Percentiles rank a stretch among this genome's conserved stretches.
Evolutionary conservation across 257 asterid species (phyloP).

Genomic region (Lycium barbarum): DNA sequence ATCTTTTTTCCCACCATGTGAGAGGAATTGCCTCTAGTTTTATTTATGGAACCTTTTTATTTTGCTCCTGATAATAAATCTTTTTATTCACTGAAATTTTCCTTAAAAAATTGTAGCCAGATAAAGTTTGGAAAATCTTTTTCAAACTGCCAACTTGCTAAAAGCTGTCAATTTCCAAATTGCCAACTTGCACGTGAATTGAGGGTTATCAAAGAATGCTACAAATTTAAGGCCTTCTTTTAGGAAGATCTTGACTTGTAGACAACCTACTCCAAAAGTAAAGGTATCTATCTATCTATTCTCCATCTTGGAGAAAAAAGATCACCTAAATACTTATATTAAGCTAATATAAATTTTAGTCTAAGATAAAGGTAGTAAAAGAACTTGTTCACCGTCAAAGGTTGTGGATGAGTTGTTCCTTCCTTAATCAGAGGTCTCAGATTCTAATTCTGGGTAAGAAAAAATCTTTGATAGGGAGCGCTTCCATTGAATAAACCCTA

Average conservation of each 20-base stretch:
- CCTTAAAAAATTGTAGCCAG: background rate
- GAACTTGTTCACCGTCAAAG: background rate
- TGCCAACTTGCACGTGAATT: constrained; percentile 22
- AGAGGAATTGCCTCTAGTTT: background rate
- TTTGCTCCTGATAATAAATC: background rate
- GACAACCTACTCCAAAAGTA: background rate
- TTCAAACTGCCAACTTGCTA: constrained; percentile 22
- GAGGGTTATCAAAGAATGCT: background rate
- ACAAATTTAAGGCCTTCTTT: constrained; percentile 12
- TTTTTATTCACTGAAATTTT: background rate
- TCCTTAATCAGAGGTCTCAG: no score
- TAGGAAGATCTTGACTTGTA: constrained; percentile 23
- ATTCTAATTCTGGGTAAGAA: no score
- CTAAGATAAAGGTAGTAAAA: background rate
- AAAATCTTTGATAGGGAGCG: no score
- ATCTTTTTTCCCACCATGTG: background rate
- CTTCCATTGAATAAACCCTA: no score
- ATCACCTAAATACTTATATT: background rate
- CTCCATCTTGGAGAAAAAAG: background rate
- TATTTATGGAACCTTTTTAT: background rate
- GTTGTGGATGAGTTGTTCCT: no score
- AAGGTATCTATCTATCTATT: background rate
- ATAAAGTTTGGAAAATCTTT: background rate
- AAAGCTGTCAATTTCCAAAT: background rate
- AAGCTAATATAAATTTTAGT: background rate